These are phyloP conservation scores for Phytophthora quininea DNA, from an alignment of 352 stramenopile genomes.

Conservation along the genomic window DNA sequence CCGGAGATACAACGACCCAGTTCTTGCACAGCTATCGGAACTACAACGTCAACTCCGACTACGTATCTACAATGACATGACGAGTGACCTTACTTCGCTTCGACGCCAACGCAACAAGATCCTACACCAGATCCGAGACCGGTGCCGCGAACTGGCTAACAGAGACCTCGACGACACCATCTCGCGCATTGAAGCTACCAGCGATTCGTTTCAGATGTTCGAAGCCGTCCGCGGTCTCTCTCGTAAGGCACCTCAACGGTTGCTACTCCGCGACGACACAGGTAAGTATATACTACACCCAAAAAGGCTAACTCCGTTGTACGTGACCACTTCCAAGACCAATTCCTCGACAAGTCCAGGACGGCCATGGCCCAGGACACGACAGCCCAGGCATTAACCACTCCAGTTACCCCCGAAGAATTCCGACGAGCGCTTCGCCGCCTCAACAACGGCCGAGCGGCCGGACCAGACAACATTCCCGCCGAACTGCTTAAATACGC, in stretches of 20 bases:
- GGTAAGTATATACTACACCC: slow-evolving; percentile 10
- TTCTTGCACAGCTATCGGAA: background rate
- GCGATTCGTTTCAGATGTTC: background rate
- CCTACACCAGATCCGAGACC: background rate
- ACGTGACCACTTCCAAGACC: background rate
- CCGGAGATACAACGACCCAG: background rate
- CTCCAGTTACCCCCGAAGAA: background rate
- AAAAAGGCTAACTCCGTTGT: background rate
- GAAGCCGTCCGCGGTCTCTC: background rate
- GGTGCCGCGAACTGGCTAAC: background rate
- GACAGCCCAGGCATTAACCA: too few species aligned
- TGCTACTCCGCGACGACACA: background rate
- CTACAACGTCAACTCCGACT: background rate
- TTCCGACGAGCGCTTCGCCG: background rate
- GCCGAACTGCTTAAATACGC: slow-evolving; percentile 12
- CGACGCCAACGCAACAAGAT: background rate
- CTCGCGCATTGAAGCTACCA: background rate
- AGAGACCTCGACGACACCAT: background rate
- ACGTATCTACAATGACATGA: background rate
- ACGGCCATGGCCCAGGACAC: background rate
- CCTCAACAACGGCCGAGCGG: slow-evolving; percentile 3
- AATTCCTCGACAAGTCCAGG: background rate
- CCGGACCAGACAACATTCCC: slow-evolving; percentile 5
- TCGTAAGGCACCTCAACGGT: background rate
- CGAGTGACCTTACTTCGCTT: background rate